phyloP scores from a whole-genome alignment of 176 grass and related monocot species.

The Puya raimondii region DNA sequence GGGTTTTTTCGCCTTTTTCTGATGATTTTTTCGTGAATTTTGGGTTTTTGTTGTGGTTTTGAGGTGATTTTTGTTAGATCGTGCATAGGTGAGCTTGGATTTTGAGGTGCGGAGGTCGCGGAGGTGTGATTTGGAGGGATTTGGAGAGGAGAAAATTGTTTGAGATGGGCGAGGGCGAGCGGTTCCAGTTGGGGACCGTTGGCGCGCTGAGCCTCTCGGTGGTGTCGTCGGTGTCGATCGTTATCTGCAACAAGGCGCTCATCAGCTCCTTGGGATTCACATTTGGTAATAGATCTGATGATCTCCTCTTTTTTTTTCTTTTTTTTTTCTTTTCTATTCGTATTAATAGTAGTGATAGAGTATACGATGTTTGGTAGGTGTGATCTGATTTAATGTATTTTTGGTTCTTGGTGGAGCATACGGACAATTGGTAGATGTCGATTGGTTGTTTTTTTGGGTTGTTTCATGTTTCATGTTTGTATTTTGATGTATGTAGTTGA shows the following conservation, averaged over 20 bases:
- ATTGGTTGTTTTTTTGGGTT: too few relatives aligned
- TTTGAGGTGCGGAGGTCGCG: neutral
- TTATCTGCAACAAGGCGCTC: conserved; percentile 29
- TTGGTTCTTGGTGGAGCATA: too few relatives aligned
- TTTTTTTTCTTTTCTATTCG: neutral
- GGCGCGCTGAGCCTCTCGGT: conserved; percentile 30
- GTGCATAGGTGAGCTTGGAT: too few relatives aligned
- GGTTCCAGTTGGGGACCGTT: conserved; percentile 29
- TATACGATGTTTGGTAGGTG: too few relatives aligned
- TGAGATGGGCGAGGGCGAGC: conserved; percentile 22
- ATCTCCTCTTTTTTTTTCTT: neutral
- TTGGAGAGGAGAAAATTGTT: neutral
- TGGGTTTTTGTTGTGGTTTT: too few relatives aligned
- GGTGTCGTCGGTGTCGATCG: conserved; percentile 28
- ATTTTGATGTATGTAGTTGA: too few relatives aligned
- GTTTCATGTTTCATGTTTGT: too few relatives aligned
- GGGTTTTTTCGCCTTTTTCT: too few relatives aligned
- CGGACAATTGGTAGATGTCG: too few relatives aligned
- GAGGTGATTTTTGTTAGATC: too few relatives aligned
- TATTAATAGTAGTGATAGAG: neutral
- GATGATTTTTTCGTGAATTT: too few relatives aligned
- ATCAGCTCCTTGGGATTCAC: conserved; percentile 24
- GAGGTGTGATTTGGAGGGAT: neutral
- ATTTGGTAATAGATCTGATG: conserved; percentile 16
- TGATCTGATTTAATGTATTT: too few relatives aligned